Base-by-base conservation (phyloP, 371 early-diverging fungal genomes). In the Fennellomyces sp. region DNA sequence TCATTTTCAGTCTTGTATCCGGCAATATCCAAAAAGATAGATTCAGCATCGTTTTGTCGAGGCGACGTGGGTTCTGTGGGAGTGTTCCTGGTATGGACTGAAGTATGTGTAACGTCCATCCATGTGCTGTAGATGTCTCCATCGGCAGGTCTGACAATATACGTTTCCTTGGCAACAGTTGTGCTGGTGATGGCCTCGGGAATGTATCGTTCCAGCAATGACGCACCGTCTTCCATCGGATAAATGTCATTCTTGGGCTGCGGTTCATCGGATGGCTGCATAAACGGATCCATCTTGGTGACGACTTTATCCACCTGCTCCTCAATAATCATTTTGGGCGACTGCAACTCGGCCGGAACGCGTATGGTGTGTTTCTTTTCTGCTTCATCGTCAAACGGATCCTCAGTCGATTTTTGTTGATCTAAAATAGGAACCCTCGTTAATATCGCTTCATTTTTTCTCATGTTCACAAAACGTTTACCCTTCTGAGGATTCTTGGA, bases 1-100 rank as follows among this genome's bases (percentile, higher is more conserved):
- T 68, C 71, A 23, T 73, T 70, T 2, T 75, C 80, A 7, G 82
- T 84, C 56, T 85, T 85, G 50, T 85, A 85, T 36, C 85, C 85
- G 23, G 85, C 80, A 66, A 85, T 85, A 66, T 85, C 85, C 61
- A 85, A 63, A 17, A 85, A 77, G 21, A 80, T 80, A 0, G 75
- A 75, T 39, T 73, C 75, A 49, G 75, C 65, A 31, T 61, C 61
- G 4, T 48, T 55, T 4, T 71, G 73, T 55, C 69, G 55, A 33
- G 55, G 55, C 8, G 55, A 54, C 23, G 55, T 54, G 25, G 55
- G 55, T 38, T 54, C 55, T 12, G 55, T 36, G 21, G 41, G 60
- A 25, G 6, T n/a, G 27, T 35, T 26, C 12, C 55, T 36, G 11
- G 45, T 61, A 21, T 73, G 64, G 8, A 71, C 57, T 23, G 74